A percentile compares a stretch with the other conserved stretches of the same genome.
phyloP scores from a whole-genome alignment of 192 early-diverging fungal species.

The Allomyces javanicus region DNA sequence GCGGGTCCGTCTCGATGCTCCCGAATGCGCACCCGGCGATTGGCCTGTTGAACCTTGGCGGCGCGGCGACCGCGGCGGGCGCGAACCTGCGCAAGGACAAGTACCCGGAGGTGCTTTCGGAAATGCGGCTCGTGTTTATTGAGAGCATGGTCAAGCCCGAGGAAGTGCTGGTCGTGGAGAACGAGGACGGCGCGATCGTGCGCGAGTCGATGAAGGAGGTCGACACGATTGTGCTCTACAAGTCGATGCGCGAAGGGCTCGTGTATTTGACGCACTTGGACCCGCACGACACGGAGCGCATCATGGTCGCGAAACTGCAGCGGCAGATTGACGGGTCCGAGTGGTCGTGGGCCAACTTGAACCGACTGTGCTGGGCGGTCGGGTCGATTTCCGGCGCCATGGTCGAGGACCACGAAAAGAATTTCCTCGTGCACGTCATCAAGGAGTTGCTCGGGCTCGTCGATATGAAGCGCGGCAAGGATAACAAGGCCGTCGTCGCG shows the following conservation, averaged over 20 bases:
- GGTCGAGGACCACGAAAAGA: slow-evolving; percentile 89
- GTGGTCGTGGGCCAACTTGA: slow-evolving; percentile 96
- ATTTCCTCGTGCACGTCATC: slow-evolving; percentile 94
- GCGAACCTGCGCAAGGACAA: slow-evolving; percentile 44
- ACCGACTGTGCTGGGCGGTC: slow-evolving; percentile 98
- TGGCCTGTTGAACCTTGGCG: slow-evolving; percentile 39
- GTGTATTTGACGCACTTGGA: slow-evolving; percentile 97
- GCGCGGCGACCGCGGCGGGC: slow-evolving; percentile 17
- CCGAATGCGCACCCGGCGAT: slow-evolving; percentile 1
- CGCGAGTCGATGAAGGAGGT: slow-evolving; percentile 92
- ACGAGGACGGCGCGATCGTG: slow-evolving; percentile 98
- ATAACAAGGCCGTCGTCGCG: slow-evolving; percentile 98
- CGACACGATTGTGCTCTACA: slow-evolving; percentile 95
- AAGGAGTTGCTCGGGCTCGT: slow-evolving; percentile 89
- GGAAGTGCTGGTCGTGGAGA: slow-evolving; percentile 92
- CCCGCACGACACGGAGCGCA: slow-evolving; percentile 74
- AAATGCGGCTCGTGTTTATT: slow-evolving; percentile 88
- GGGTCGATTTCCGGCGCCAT: slow-evolving; percentile 96
- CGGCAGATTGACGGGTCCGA: slow-evolving; percentile 91
- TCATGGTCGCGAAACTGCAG: slow-evolving; percentile 84
- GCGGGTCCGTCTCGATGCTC: neutral
- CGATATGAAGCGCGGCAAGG: slow-evolving; percentile 96
- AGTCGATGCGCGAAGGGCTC: slow-evolving; percentile 90
- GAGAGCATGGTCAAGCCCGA: slow-evolving; percentile 98
- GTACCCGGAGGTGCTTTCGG: slow-evolving; percentile 61